These are phyloP conservation scores for Coemansia sp. DNA, from an alignment of 192 early-diverging fungal species.

Conservation along the genomic window DNA sequence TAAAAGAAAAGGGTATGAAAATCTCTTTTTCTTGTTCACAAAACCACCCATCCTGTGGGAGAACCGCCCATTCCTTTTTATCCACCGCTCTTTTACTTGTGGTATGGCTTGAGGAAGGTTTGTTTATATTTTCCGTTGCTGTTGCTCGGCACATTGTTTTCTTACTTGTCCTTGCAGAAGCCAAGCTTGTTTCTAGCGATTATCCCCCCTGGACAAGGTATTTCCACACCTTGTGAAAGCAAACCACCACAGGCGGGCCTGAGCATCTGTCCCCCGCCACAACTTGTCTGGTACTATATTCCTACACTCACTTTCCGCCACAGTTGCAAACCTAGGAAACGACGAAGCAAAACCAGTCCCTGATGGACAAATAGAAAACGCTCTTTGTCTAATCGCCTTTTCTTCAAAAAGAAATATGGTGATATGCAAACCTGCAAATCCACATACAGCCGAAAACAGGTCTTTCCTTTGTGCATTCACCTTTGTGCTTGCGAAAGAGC, in stretches of 20 bases:
- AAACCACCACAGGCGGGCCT: too few species aligned
- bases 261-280: too few species aligned
- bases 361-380: neutral
- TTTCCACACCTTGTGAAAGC: too few species aligned
- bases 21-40: conserved; percentile 7
- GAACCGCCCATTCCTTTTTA: too few species aligned
- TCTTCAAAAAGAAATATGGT: conserved; percentile 2
- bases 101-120: neutral
- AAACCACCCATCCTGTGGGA: conserved; percentile 4
- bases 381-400: neutral
- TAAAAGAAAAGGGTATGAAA: neutral
- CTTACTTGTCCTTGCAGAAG: conserved; percentile 9
- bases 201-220: too few species aligned
- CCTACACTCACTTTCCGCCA: conserved; percentile 1
- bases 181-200: neutral
- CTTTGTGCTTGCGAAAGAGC: conserved; percentile 4
- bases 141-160: neutral
- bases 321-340: neutral
- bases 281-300: too few species aligned
- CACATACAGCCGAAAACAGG: conserved; percentile 3
- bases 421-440: conserved; percentile 3
- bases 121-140: conserved; percentile 16
- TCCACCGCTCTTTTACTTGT: neutral
- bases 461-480: neutral
- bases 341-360: too few species aligned